A percentile compares a stretch with the other conserved stretches of the same genome.
phyloP scores from a whole-genome alignment of 164 flowering plant genomes.

The Echeveria elegans region DNA sequence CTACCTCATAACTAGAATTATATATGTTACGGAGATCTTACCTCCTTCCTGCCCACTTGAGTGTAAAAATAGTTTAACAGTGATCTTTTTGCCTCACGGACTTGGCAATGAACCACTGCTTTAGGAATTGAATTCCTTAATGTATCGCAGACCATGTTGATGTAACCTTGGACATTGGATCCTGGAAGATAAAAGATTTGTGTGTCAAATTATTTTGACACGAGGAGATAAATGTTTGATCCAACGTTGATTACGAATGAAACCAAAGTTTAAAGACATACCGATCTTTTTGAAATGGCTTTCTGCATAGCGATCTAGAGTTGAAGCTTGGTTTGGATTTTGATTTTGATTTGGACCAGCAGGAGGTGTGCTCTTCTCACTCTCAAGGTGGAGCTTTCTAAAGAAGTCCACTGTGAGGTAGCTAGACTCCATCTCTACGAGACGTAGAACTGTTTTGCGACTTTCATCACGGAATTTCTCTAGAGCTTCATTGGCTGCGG shows the following conservation, averaged over 20 bases:
- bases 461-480: slow-evolving; percentile 91
- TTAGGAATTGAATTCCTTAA: slow-evolving; percentile 75
- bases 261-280: slow-evolving; percentile 16
- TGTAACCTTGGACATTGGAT: slow-evolving; percentile 37
- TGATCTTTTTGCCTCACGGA: slow-evolving; percentile 75
- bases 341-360: slow-evolving; percentile 9
- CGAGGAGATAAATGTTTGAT: neutral
- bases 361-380: slow-evolving; percentile 33
- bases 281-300: slow-evolving; percentile 74
- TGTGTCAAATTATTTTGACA: neutral
- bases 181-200: slow-evolving; percentile 16
- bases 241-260: neutral
- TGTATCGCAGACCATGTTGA: slow-evolving; percentile 76
- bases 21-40: slow-evolving; percentile 13
- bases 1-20: neutral
- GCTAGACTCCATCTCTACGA: slow-evolving; percentile 92
- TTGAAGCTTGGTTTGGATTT: slow-evolving; percentile 31
- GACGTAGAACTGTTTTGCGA: slow-evolving; percentile 62
- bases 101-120: slow-evolving; percentile 90
- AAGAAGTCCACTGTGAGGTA: slow-evolving; percentile 90
- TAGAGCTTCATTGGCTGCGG: slow-evolving; percentile 76
- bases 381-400: slow-evolving; percentile 62
- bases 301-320: slow-evolving; percentile 56
- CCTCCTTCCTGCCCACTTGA: slow-evolving; percentile 85
- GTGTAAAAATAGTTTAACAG: slow-evolving; percentile 67